Conservation (phyloP, 169 alveolate species). For the Plasmodium sp. region DNA sequence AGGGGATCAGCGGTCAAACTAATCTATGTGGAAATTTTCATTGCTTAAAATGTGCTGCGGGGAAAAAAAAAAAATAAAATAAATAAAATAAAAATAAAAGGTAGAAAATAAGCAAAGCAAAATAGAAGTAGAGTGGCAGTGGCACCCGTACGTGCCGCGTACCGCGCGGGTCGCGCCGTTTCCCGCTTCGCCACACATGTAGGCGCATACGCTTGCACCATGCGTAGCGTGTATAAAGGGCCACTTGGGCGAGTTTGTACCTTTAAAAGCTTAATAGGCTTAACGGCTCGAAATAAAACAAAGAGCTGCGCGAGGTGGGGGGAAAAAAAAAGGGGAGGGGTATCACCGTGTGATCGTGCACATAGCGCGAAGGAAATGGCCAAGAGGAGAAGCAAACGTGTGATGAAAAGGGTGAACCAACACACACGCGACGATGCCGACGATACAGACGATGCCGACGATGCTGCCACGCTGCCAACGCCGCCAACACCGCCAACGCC, state of each 20-base stretch:
- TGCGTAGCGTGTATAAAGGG: background rate
- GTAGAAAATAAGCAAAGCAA: background rate
- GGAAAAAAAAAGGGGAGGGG: background rate
- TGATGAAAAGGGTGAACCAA: background rate
- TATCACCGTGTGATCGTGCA: background rate
- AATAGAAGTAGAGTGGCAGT: background rate
- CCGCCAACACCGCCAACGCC: background rate
- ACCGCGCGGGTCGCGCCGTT: background rate
- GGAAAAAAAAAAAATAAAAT: background rate
- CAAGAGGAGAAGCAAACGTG: background rate
- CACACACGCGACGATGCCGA: background rate
- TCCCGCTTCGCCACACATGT: background rate
- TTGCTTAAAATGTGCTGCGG: conserved; percentile 68
- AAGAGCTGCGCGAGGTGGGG: conserved; percentile 10
- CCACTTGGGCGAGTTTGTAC: background rate
- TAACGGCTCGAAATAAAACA: conserved; percentile 52
- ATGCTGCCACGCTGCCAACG: background rate
- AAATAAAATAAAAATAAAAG: background rate
- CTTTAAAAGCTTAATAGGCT: conserved; percentile 61
- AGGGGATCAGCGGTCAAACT: background rate
- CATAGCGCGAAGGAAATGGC: background rate
- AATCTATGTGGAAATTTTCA: conserved; percentile 71
- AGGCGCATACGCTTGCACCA: background rate
- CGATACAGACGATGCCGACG: background rate
- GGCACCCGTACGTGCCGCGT: background rate